Percentiles rank a stretch among this genome's conserved stretches.
phyloP scores from a whole-genome alignment of 495 filamentous ascomycete genomes.

The Aspergillus hancockii region DNA sequence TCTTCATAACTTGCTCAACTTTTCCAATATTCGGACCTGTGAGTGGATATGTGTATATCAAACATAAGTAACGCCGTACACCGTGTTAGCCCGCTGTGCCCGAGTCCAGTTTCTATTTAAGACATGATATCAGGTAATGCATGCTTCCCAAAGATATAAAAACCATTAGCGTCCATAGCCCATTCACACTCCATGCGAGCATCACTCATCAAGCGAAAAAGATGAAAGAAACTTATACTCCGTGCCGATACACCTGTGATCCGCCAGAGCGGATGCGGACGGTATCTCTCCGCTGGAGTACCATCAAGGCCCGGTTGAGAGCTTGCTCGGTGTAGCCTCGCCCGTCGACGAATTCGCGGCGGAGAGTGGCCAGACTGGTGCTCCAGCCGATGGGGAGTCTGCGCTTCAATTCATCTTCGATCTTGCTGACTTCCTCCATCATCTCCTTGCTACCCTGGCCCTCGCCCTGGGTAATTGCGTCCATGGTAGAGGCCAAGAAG shows the following conservation, averaged over 20 bases:
- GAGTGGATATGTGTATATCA: not conserved
- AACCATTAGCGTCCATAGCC: constrained; percentile 13
- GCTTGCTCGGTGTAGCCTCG: constrained; percentile 85
- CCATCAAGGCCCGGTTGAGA: constrained; percentile 78
- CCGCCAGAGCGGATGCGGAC: constrained; percentile 90
- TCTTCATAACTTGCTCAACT: not conserved
- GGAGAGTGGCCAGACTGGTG: constrained; percentile 82
- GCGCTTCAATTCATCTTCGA: constrained; percentile 88
- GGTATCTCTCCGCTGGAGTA: constrained; percentile 85
- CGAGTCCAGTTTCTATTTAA: constrained; percentile 16
- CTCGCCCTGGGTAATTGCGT: constrained; percentile 88
- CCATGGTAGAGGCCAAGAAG: constrained; percentile 97
- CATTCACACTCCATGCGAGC: constrained; percentile 7
- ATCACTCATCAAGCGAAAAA: constrained; percentile 21
- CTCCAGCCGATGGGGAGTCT: constrained; percentile 93
- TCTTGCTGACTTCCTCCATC: constrained; percentile 81
- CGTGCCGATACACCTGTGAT: constrained; percentile 80
- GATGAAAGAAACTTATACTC: constrained; percentile 44
- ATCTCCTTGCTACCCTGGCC: constrained; percentile 81
- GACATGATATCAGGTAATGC: constrained; percentile 8
- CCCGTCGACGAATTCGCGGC: constrained; percentile 85
- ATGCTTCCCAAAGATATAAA: constrained; percentile 7
- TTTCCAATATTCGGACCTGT: not conserved
- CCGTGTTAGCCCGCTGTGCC: constrained; percentile 21
- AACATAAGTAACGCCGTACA: constrained; percentile 16